Base-by-base conservation (phyloP, 768 basidiomycete genomes). In the Lentinula edodes region DNA sequence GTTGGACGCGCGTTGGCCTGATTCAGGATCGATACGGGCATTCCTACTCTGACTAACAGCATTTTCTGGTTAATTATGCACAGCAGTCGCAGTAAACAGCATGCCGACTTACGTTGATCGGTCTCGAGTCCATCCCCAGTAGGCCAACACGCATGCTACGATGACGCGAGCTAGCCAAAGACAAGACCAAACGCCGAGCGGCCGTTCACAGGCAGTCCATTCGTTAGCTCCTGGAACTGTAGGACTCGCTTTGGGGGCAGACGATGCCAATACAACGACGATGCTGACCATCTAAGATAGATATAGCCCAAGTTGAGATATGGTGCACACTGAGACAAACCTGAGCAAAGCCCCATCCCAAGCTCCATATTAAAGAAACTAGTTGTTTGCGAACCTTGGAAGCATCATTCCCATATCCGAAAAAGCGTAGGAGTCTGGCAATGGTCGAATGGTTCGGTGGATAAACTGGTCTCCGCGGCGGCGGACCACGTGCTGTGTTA, bases 151-250 rank as follows among this genome's bases (percentile, higher is more conserved):
- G 41, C 78, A 74, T 8, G 83, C 81, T 39, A 88, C 66, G 10
- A 76, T 68, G 1, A 81, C 81, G 56, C 86, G 77, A 18, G 78
- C 73, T 28, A 86, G 69, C 89, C 89, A 90, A 5, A 90, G 73
- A 39, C 78, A 76, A 56, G 86, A 81, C 89, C 88, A 90, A 2
- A 77, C 73, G 6, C 89, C 89, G 28, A 90, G 70, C 7, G 89
- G 88, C 16, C 83, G 79, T 48, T 77, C 77, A 64, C 89, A 90
- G 0, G 86, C 85, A 28, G 73, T 66, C 78, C 88, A 88, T 72
- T 90, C 88, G 52, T 76, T 80, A 43, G 74, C 58, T 3, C 60
- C 63, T 2, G 71, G 69, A 41, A 75, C 52, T 0, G 71, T 75
- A 2, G 82, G 82, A 64, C 83, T 87, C 64, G 74, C 73, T 28